phyloP scores from a whole-genome alignment of 768 basidiomycete species.

The Ephemerocybe angulata region DNA sequence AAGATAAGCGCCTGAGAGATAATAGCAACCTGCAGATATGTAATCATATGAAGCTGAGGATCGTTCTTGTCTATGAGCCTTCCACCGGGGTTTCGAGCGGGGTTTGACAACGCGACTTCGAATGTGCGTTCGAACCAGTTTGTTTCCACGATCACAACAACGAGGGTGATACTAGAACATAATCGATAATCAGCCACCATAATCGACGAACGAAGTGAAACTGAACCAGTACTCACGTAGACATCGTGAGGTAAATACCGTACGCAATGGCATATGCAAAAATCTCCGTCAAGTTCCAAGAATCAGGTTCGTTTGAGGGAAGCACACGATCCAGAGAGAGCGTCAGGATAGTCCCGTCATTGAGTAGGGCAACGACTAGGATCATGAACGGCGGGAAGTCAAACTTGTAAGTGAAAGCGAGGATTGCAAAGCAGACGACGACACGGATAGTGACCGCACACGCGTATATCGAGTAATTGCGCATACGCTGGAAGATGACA shows the following conservation, averaged over 20 bases:
- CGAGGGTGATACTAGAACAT: constrained; percentile 59
- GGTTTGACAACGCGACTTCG: constrained; percentile 51
- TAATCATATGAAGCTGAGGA: constrained; percentile 77
- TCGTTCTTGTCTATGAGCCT: constrained; percentile 56
- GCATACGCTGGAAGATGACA: constrained; percentile 99
- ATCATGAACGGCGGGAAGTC: constrained; percentile 99
- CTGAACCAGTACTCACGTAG: constrained; percentile 62
- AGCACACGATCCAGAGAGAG: constrained; percentile 93
- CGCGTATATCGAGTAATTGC: constrained; percentile 97
- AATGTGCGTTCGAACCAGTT: constrained; percentile 88
- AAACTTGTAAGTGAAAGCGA: constrained; percentile 94
- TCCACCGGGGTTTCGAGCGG: constrained; percentile 11
- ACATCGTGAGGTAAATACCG: constrained; percentile 87
- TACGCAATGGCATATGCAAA: constrained; percentile 95
- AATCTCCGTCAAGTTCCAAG: constrained; percentile 95
- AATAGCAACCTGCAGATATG: constrained; percentile 96
- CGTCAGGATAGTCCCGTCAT: constrained; percentile 99
- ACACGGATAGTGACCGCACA: constrained; percentile 98
- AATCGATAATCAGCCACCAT: not conserved
- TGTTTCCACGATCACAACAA: constrained; percentile 82
- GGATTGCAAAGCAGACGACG: constrained; percentile 93
- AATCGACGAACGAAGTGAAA: not conserved
- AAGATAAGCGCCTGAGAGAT: constrained; percentile 99
- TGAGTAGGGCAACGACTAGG: constrained; percentile 93
- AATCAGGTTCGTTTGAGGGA: constrained; percentile 88